phyloP scores from a whole-genome alignment of 1,284 basidiomycete species.

The Tremellales sp. region DNA sequence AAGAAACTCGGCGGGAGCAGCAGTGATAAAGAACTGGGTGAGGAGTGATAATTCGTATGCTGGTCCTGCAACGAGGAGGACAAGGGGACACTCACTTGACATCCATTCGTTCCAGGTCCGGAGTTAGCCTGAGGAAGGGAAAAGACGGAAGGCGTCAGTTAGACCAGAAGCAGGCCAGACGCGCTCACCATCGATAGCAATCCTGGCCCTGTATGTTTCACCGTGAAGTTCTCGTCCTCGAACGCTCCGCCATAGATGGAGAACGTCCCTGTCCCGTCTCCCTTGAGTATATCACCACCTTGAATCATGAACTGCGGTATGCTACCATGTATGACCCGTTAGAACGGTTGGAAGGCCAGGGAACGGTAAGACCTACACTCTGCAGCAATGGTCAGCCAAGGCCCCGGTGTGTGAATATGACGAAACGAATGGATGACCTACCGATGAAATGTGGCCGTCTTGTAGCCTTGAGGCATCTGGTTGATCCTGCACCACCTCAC shows the following conservation, averaged over 20 bases:
- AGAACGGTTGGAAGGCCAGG: not conserved
- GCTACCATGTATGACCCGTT: constrained; percentile 12
- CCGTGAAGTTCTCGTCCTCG: constrained; percentile 90
- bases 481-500: constrained; percentile 59
- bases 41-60: constrained; percentile 2
- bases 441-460: constrained; percentile 87
- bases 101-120: constrained; percentile 86
- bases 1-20: constrained; percentile 86
- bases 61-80: constrained; percentile 44
- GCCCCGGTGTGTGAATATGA: constrained; percentile 5
- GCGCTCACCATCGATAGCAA: constrained; percentile 73
- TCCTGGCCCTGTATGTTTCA: constrained; percentile 82
- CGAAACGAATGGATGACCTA: constrained; percentile 44
- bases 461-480: constrained; percentile 81
- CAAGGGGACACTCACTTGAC: constrained; percentile 58
- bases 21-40: constrained; percentile 97
- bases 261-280: constrained; percentile 91
- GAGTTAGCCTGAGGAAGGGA: constrained; percentile 70
- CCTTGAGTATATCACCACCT: constrained; percentile 71
- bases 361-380: constrained; percentile 60
- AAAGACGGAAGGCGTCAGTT: not conserved
- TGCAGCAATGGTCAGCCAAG: constrained; percentile 33
- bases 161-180: not conserved
- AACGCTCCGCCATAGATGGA: constrained; percentile 94
- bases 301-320: constrained; percentile 53